Conservation (phyloP, 2,329 filamentous ascomycete genomes). For the Davidsoniella virescens region DNA sequence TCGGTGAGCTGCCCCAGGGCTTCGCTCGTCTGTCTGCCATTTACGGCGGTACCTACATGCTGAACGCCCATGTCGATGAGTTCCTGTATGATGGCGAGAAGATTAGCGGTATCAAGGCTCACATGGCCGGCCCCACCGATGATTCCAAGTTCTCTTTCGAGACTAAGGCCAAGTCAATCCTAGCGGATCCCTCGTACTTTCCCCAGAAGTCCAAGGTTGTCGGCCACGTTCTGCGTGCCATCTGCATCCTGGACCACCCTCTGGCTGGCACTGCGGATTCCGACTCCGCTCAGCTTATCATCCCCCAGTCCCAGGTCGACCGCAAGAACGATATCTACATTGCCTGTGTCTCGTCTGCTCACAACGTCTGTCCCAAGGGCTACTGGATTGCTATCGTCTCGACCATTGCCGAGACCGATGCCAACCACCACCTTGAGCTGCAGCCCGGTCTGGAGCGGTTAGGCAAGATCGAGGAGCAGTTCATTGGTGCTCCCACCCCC, state of each 20-base stretch:
- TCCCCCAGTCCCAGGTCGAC: conserved; percentile 92
- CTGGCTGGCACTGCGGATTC: conserved; percentile 74
- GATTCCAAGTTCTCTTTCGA: conserved; percentile 59
- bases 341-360: conserved; percentile 82
- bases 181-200: conserved; percentile 96
- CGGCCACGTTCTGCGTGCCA: conserved; percentile 85
- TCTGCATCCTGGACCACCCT: conserved; percentile 94
- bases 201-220: conserved; percentile 71
- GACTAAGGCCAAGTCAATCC: conserved; percentile 90
- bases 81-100: conserved; percentile 70
- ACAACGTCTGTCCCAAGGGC: conserved; percentile 97
- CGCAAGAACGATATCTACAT: conserved; percentile 98
- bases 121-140: conserved; percentile 78
- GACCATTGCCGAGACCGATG: conserved; percentile 79
- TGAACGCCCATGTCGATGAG: conserved; percentile 90
- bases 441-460: conserved; percentile 83
- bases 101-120: conserved; percentile 91
- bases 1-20: conserved; percentile 91
- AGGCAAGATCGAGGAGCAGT: conserved; percentile 89
- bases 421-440: conserved; percentile 93
- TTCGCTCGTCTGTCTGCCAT: conserved; percentile 96
- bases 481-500: conserved; percentile 82
- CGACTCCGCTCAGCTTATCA: conserved; percentile 90
- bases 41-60: conserved; percentile 98
- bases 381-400: conserved; percentile 99